Percentiles rank a stretch among this genome's conserved stretches.
Conservation (phyloP, 1,139 yeast genomes). For the Pichia kudriavzevii region DNA sequence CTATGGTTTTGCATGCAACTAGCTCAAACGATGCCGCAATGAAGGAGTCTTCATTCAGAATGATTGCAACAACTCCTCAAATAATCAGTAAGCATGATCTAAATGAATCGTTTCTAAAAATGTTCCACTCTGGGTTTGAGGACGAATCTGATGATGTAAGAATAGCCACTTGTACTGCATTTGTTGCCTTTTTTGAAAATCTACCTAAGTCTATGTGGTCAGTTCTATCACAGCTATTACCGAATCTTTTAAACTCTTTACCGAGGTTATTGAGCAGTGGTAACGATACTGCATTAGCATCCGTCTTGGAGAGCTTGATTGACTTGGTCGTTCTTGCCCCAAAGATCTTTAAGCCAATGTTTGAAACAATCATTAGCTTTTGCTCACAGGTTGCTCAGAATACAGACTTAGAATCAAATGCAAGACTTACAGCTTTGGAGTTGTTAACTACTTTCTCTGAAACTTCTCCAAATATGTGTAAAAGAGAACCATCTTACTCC, state of each 20-base stretch:
- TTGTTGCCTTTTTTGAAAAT: constrained; percentile 79
- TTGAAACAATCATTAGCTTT: constrained; percentile 77
- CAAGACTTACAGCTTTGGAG: constrained; percentile 84
- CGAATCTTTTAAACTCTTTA: constrained; percentile 74
- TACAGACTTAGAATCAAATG: constrained; percentile 66
- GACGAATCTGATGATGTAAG: constrained; percentile 77
- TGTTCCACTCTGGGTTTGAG: constrained; percentile 72
- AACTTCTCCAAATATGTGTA: constrained; percentile 93
- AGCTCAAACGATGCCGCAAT: constrained; percentile 54
- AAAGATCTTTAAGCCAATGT: constrained; percentile 86
- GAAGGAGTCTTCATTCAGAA: constrained; percentile 88
- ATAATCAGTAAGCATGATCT: constrained; percentile 51
- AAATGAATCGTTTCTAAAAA: constrained; percentile 52
- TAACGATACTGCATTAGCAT: constrained; percentile 72
- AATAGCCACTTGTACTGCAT: constrained; percentile 87
- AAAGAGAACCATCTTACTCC: constrained; percentile 65
- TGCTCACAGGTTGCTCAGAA: constrained; percentile 76
- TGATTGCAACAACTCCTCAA: constrained; percentile 78
- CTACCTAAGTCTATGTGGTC: constrained; percentile 77
- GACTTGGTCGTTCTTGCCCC: constrained; percentile 93
- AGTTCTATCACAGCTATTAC: constrained; percentile 67
- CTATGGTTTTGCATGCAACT: constrained; percentile 60
- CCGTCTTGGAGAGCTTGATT: constrained; percentile 82
- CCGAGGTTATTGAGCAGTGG: constrained; percentile 77
- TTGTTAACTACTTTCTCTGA: constrained; percentile 85